A percentile compares a stretch with the other conserved stretches of the same genome.
Evolutionary conservation across 2,329 filamentous ascomycete genomes (phyloP).

Genomic region (Fusarium sarcochroum): DNA sequence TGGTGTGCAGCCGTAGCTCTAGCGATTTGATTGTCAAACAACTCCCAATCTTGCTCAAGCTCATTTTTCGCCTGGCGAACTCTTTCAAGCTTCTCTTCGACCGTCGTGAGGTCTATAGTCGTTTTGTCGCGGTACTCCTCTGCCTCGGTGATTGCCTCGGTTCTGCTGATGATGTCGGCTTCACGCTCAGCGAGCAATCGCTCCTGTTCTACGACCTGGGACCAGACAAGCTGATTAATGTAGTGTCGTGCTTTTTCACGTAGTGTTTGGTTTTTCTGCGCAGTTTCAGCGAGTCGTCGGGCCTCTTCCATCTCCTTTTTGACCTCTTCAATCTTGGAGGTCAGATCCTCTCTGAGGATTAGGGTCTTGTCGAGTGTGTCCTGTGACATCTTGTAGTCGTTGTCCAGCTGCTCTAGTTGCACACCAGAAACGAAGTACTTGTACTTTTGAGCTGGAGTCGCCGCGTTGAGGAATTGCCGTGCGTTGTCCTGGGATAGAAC

Average conservation of each 20-base stretch:
- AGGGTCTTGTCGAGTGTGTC: slow-evolving; percentile 79
- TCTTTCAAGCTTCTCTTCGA: slow-evolving; percentile 61
- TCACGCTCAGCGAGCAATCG: slow-evolving; percentile 57
- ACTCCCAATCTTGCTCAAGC: slow-evolving; percentile 62
- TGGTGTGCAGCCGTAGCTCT: slow-evolving; percentile 68
- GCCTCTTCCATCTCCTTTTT: slow-evolving; percentile 69
- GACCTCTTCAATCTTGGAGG: slow-evolving; percentile 52
- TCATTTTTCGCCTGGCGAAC: slow-evolving; percentile 57
- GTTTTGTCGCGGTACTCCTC: slow-evolving; percentile 55
- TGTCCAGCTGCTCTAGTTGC: slow-evolving; percentile 90
- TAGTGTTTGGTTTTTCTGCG: slow-evolving; percentile 76
- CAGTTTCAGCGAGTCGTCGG: slow-evolving; percentile 73
- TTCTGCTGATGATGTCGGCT: slow-evolving; percentile 47
- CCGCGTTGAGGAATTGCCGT: slow-evolving; percentile 90
- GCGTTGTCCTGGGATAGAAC: slow-evolving; percentile 96
- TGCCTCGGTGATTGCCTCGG: slow-evolving; percentile 46
- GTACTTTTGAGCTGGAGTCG: slow-evolving; percentile 88
- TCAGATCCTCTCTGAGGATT: slow-evolving; percentile 55
- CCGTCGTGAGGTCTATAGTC: slow-evolving; percentile 64
- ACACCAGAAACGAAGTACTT: slow-evolving; percentile 97
- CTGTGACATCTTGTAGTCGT: slow-evolving; percentile 88
- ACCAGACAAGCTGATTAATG: slow-evolving; percentile 83
- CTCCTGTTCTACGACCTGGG: slow-evolving; percentile 85
- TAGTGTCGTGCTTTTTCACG: slow-evolving; percentile 72
- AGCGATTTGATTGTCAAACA: slow-evolving; percentile 59